Evolutionary conservation across 768 basidiomycete genomes (phyloP).

Genomic region (Suillus discolor): DNA sequence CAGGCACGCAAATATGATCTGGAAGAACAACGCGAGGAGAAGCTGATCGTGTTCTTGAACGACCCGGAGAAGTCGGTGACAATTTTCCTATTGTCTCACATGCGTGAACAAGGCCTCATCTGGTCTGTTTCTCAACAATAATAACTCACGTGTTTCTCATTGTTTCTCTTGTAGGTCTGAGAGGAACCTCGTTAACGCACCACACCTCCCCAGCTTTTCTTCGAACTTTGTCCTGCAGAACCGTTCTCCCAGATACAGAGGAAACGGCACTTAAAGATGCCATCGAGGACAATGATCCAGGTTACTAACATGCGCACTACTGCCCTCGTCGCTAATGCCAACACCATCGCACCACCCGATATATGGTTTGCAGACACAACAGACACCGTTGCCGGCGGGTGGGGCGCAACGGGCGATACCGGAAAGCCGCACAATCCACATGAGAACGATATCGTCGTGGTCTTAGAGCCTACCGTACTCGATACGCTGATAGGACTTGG

Average conservation of each 20-base stretch:
- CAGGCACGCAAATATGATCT: slow-evolving; percentile 37
- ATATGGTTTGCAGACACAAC: not conserved
- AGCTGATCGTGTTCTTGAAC: slow-evolving; percentile 55
- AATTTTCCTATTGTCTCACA: slow-evolving; percentile 70
- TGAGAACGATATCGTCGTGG: slow-evolving; percentile 60
- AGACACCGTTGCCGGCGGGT: slow-evolving; percentile 11
- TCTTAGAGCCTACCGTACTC: slow-evolving; percentile 49
- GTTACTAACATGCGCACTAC: slow-evolving; percentile 5
- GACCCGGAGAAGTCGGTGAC: slow-evolving; percentile 69
- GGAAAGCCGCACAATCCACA: slow-evolving; percentile 48
- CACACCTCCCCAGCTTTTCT: slow-evolving; percentile 62
- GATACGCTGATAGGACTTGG: slow-evolving; percentile 53
- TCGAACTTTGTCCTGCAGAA: slow-evolving; percentile 61
- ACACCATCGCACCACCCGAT: slow-evolving; percentile 1
- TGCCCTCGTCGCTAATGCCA: not conserved
- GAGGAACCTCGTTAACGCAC: slow-evolving; percentile 50
- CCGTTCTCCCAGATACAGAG: slow-evolving; percentile 24
- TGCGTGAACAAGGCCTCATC: slow-evolving; percentile 65
- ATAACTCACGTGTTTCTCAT: not conserved
- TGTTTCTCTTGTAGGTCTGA: slow-evolving; percentile 40
- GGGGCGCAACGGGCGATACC: slow-evolving; percentile 13
- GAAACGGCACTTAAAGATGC: slow-evolving; percentile 28
- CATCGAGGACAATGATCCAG: slow-evolving; percentile 28
- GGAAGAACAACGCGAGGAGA: slow-evolving; percentile 43
- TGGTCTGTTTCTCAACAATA: slow-evolving; percentile 51